phyloP scores from a whole-genome alignment of 2,329 filamentous ascomycete genomes.

The Penicillium janthinellum region DNA sequence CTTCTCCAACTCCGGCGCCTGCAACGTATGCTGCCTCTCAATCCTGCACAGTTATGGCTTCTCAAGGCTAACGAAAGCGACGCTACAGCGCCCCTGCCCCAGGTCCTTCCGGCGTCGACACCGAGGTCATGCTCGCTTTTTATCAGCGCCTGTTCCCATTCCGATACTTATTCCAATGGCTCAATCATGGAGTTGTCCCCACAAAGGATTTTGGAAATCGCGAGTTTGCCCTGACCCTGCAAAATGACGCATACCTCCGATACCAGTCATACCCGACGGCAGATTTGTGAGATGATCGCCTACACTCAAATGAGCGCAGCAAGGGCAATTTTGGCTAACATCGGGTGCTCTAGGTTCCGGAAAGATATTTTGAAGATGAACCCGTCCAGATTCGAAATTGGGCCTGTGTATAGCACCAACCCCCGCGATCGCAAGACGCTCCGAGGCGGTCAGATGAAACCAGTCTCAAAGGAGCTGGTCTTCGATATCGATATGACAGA shows the following conservation, averaged over 20 bases:
- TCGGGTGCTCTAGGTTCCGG: constrained; percentile 63
- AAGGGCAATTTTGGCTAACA: background rate
- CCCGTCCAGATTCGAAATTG: constrained; percentile 95
- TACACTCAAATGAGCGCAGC: too few species aligned
- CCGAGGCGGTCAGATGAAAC: constrained; percentile 76
- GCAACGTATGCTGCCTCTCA: constrained; percentile 34
- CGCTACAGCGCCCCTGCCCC: constrained; percentile 32
- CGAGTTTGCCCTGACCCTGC: constrained; percentile 95
- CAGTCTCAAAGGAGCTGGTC: constrained; percentile 88
- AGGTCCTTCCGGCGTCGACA: constrained; percentile 62
- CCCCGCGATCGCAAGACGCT: constrained; percentile 90
- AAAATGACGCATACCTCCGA: constrained; percentile 86
- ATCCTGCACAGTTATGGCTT: too few species aligned
- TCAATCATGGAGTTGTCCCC: constrained; percentile 88
- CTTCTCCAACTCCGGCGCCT: constrained; percentile 42
- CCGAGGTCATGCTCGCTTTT: constrained; percentile 86
- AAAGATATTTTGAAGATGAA: constrained; percentile 88
- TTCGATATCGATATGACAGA: constrained; percentile 99
- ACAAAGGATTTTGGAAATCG: constrained; percentile 87
- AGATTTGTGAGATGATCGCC: constrained; percentile 54
- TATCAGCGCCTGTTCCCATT: constrained; percentile 96
- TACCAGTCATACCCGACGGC: constrained; percentile 78
- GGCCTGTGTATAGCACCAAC: constrained; percentile 93
- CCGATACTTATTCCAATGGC: constrained; percentile 93
- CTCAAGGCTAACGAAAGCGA: constrained; percentile 2